Base-by-base conservation (phyloP, 805 yeast genomes). In the Priceomyces fermenticarens region DNA sequence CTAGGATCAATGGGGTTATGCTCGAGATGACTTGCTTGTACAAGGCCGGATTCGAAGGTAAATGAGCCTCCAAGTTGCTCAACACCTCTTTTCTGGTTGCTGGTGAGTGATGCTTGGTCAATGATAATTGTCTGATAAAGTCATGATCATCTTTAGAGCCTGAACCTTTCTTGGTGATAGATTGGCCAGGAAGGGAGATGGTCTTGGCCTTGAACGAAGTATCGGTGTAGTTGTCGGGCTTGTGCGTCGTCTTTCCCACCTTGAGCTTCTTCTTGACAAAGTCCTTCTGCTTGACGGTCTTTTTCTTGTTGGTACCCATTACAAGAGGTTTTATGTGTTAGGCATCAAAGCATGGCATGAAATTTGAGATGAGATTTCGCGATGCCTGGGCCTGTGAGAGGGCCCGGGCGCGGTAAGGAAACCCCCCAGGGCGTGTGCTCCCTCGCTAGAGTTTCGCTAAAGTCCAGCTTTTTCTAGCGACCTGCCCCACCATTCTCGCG, bases 201-300 rank as follows among this genome's bases (percentile, higher is more conserved):
- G 78, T 58, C 53, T 81, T 85, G 9, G 96, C 81, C 33, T 75
- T 77, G 64, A 91, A 91, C 0, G 95, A 83, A 0, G 96, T 88
- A 50, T 85, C 91, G 3, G 99, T 93, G 43, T 75, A 78, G 57
- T 88, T 88, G 13, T 80, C 77, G 4, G 89, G 80, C 47, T 78
- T 79, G 4, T 81, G 79, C 13, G 79, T 78, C 2, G 84, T 70
- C 62, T 93, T 93, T 42, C 99, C 99, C 27, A 93, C 97, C 54
- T 77, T 84, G 39, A 93, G 75, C 69, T 88, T 91, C 44, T 80
- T 72, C 60, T 88, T 88, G 39, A 65, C 73, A 58, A 86, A 86
- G 55, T 86, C 95, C 63, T 83, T 84, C 56, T 72, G 73, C 67
- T 84, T 86, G 46, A 82, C 82, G 32, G 71, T 65, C 63, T 69